These are phyloP conservation scores for Triticum turgidum DNA, from an alignment of 176 grass and related monocot species.

Conservation along the genomic window DNA sequence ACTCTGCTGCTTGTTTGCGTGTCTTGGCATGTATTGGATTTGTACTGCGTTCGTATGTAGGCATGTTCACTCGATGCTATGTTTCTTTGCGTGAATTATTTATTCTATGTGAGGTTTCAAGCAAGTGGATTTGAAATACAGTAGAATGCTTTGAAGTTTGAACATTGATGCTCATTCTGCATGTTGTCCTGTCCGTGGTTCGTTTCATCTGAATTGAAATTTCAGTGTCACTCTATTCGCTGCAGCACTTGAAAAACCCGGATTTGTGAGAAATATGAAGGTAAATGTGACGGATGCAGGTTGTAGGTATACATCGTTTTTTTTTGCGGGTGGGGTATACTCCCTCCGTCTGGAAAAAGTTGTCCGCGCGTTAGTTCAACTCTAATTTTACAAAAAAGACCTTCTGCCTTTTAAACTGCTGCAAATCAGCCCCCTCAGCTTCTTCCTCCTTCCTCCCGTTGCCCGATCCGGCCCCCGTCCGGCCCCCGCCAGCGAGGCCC, in stretches of 20 bases:
- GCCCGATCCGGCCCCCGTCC: too few species aligned
- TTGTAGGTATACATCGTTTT: neutral
- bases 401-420: too few species aligned
- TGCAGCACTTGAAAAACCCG: neutral
- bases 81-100: neutral
- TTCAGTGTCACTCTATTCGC: too few species aligned
- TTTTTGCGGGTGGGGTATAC: too few species aligned
- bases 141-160: neutral
- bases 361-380: too few species aligned
- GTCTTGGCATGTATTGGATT: neutral
- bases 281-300: neutral
- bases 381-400: too few species aligned
- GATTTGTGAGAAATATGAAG: too few species aligned
- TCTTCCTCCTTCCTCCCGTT: too few species aligned
- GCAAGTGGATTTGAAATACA: neutral
- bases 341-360: too few species aligned
- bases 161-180: neutral
- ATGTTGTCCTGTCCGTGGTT: neutral
- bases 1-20: constrained; percentile 10
- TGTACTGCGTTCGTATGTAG: neutral
- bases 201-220: neutral
- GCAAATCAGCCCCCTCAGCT: too few species aligned
- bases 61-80: constrained; percentile 11
- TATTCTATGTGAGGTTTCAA: neutral
- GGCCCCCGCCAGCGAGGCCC: too few species aligned